Conservation (phyloP, 257 asterid genomes). For the Przewalskia tangutica region DNA sequence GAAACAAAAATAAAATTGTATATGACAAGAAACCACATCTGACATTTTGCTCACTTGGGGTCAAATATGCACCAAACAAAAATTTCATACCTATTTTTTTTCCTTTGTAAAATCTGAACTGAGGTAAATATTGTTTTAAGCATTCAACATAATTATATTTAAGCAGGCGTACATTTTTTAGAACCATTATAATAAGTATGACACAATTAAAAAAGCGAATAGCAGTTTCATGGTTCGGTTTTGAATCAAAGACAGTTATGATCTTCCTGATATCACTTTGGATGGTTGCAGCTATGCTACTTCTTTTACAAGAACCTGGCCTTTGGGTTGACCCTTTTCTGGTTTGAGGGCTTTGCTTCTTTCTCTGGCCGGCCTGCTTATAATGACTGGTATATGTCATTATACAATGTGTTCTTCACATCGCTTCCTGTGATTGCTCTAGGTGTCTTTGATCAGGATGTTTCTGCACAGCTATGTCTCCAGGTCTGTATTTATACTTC, state of each 20-base stretch:
- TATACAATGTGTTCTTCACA: conserved; percentile 88
- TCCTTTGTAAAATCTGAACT: background rate
- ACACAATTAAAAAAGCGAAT: background rate
- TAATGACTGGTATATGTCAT: conserved; percentile 88
- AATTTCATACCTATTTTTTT: background rate
- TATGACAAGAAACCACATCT: background rate
- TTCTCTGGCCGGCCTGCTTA: conserved; percentile 95
- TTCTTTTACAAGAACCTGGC: conserved; percentile 93
- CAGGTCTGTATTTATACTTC: conserved; percentile 35
- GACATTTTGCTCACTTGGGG: background rate
- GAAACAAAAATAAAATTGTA: background rate
- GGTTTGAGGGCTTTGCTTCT: conserved; percentile 88
- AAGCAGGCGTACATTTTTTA: background rate
- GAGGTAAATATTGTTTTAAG: background rate
- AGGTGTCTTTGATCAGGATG: conserved; percentile 92
- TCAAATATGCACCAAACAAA: background rate
- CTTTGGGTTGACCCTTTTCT: conserved; percentile 90
- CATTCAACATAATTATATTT: background rate
- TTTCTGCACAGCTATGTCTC: conserved; percentile 70
- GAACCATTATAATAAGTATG: background rate
- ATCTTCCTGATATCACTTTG: conserved; percentile 1
- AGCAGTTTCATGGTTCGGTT: background rate
- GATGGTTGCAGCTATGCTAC: conserved; percentile 70
- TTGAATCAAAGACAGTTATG: background rate
- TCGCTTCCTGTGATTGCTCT: conserved; percentile 94